Base-by-base conservation (phyloP, 1,284 basidiomycete species). In the Cystobasidium slooffiae region DNA sequence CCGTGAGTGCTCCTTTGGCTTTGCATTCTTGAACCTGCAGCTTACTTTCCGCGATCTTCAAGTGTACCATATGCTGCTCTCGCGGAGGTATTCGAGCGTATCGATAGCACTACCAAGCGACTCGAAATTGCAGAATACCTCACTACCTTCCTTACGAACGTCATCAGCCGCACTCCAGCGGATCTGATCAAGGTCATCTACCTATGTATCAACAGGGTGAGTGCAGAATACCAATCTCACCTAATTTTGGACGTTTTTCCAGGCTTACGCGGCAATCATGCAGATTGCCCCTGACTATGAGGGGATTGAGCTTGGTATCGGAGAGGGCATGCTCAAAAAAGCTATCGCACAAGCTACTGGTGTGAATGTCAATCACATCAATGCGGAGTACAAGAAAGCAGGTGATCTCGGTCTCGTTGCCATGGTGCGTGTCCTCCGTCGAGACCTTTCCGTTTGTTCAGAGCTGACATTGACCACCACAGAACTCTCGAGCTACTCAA, bases 331-430 rank as follows among this genome's bases (percentile, higher is more conserved):
- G 22, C 86, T 99, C 44, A 88, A 98, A 81, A 99, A 98, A 81
- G 94, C 97, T 16, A 98, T 99, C 74, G 91, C 89, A 22, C 92
- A 97, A 82, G 94, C 93, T 6, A 97, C 94, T 0, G 97, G 97
- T 10, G 87, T 97, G 72, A 93, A 90, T 78, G 83, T 89, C 22
- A 86, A 88, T 2, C 86, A 90, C 58, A 89, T 99, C 80, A 99
- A 97, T 81, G 88, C 91, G 20, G 97, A 99, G 78, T 86, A 98
- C 75, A 93, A 94, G 85, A 91, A 89, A 80, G 92, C 94, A 80
- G 97, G 97, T 61, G 97, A 99, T 82, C 85, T 99, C 12, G 97
- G 97, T 10, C 86, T 96, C 43, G 96, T 99, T 0, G 97, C 97
- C 14, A 93, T 92, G 90, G 93, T 91, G 72, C 77, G 85, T n/a